Conservation (phyloP, 1,139 yeast species). For the Taphrina deformans region DNA sequence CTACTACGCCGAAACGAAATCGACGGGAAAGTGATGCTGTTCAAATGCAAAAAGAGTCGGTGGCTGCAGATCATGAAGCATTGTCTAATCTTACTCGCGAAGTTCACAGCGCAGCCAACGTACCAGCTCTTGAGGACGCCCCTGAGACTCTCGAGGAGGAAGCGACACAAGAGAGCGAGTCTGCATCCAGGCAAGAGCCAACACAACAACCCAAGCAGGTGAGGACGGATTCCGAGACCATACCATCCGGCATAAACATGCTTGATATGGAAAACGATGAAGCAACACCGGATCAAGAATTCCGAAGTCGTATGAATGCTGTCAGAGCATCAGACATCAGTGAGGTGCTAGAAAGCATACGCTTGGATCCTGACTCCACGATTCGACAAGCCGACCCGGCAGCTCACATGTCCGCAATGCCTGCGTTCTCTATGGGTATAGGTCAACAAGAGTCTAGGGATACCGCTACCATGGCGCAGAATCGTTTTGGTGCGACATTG, state of each 20-base stretch:
- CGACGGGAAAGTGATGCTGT: slow-evolving; percentile 2
- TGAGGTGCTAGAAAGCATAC: slow-evolving; percentile 12
- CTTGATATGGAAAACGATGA: background rate
- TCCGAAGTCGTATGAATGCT: background rate
- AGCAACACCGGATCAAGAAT: background rate
- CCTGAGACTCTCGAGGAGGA: background rate
- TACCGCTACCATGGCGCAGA: background rate
- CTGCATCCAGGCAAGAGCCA: background rate
- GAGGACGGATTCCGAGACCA: background rate
- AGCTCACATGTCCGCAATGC: background rate
- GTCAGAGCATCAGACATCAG: background rate
- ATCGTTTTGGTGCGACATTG: background rate
- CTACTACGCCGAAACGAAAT: background rate
- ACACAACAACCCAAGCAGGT: background rate
- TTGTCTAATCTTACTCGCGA: background rate
- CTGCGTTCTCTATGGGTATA: background rate
- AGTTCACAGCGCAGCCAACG: background rate
- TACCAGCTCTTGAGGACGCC: background rate
- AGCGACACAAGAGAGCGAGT: background rate
- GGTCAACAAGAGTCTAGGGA: background rate
- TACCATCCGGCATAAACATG: background rate
- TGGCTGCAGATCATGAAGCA: slow-evolving; percentile 1
- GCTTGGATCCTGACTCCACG: slow-evolving; percentile 6
- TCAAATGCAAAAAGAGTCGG: background rate
- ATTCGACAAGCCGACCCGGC: background rate